These are phyloP conservation scores for Umbelopsis sp. DNA, from an alignment of 371 early-diverging fungal genomes.

Conservation along the genomic window DNA sequence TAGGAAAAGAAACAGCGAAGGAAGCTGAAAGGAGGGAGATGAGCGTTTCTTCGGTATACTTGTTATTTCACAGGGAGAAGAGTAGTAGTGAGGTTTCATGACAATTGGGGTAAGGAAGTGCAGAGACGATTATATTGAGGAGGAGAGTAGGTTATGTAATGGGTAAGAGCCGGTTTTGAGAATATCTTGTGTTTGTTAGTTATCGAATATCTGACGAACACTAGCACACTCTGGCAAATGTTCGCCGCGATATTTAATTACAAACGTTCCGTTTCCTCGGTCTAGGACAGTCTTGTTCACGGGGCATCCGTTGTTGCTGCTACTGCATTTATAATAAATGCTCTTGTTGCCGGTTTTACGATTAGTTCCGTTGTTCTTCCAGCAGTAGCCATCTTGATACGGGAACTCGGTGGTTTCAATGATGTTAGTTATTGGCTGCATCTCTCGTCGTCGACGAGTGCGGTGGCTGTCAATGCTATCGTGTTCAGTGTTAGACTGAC, in stretches of 20 bases:
- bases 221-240: constrained; percentile 63
- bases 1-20: neutral
- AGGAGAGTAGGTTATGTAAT: neutral
- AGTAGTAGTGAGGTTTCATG: neutral
- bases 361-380: constrained; percentile 64
- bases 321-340: constrained; percentile 57
- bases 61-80: neutral
- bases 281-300: constrained; percentile 73
- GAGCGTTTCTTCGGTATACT: neutral
- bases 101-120: neutral
- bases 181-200: no score
- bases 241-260: constrained; percentile 69
- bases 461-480: constrained; percentile 24
- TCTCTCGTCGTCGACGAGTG: constrained; percentile 58
- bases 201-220: constrained; percentile 54
- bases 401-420: constrained; percentile 53
- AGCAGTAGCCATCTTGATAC: constrained; percentile 47
- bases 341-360: constrained; percentile 58
- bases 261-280: constrained; percentile 61
- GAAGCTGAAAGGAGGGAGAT: neutral
- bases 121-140: neutral
- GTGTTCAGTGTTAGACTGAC: constrained; percentile 14
- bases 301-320: constrained; percentile 47
- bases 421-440: constrained; percentile 59
- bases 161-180: neutral